A percentile compares a stretch with the other conserved stretches of the same genome.
Conservation (phyloP, 2,329 filamentous ascomycete species). For the Keithomyces neogunnii region DNA sequence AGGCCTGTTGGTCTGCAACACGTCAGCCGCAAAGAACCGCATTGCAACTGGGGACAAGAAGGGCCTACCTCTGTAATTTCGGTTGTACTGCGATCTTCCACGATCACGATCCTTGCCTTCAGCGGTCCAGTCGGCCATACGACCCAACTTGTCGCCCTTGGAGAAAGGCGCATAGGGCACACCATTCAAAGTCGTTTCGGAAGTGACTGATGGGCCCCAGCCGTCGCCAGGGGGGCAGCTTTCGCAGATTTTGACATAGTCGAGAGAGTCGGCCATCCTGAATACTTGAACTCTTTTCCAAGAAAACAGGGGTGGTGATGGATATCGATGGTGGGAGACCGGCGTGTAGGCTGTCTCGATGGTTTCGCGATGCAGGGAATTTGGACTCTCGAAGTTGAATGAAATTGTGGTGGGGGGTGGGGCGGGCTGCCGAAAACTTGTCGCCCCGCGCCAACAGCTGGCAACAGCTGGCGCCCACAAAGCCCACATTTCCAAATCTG, state of each 20-base stretch:
- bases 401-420: constrained; percentile 37
- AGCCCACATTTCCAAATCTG: constrained; percentile 4
- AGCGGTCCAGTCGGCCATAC: constrained; percentile 96
- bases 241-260: constrained; percentile 56
- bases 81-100: constrained; percentile 79
- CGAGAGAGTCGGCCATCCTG: constrained; percentile 46
- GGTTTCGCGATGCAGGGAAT: constrained; percentile 20
- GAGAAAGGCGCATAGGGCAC: constrained; percentile 97
- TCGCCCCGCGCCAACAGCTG: constrained; percentile 17
- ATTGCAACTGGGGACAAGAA: not conserved
- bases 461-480: not conserved
- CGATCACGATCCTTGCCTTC: constrained; percentile 80
- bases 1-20: constrained; percentile 80
- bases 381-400: constrained; percentile 21
- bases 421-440: constrained; percentile 20
- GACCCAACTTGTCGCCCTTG: constrained; percentile 96
- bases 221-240: constrained; percentile 65
- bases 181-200: constrained; percentile 83
- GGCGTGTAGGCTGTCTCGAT: constrained; percentile 1
- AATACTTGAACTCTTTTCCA: constrained; percentile 3
- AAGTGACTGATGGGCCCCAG: constrained; percentile 81
- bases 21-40: not conserved
- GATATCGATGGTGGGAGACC: constrained; percentile 1
- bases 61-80: constrained; percentile 76
- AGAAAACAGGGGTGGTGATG: not conserved